Evolutionary conservation across 176 grass and related monocot species (phyloP).

Genomic region (Triticum turgidum): DNA sequence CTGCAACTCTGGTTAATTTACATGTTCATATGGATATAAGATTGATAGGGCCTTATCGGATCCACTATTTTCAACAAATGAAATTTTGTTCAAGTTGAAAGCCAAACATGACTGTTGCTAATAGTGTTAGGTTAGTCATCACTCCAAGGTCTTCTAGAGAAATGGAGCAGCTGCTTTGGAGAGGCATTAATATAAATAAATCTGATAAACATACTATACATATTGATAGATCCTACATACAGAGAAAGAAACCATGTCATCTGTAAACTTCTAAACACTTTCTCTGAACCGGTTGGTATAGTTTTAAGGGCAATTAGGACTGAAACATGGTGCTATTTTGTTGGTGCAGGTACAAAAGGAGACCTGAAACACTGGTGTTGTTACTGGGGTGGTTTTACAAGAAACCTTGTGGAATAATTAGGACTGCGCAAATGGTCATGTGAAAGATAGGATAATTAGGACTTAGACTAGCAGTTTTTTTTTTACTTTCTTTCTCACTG

Average conservation of each 20-base stretch:
- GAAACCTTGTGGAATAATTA: not conserved
- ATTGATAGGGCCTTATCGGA: not conserved
- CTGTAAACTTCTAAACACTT: not conserved
- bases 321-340: not conserved
- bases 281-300: not conserved
- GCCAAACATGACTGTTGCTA: not conserved
- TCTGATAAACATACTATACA: not conserved
- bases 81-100: not conserved
- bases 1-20: not conserved
- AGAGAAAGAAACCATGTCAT: not conserved
- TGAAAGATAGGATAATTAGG: too few relatives aligned
- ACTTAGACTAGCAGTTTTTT: too few relatives aligned
- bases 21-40: not conserved
- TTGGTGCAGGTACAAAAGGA: constrained; percentile 1
- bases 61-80: not conserved
- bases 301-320: not conserved
- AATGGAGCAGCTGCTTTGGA: not conserved
- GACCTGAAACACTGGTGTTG: not conserved
- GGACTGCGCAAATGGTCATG: too few relatives aligned
- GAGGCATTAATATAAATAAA: not conserved
- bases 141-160: not conserved
- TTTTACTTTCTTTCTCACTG: too few relatives aligned
- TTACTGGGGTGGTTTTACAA: not conserved
- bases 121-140: not conserved
- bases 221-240: not conserved